Percentiles rank a stretch among this genome's conserved stretches.
Conservation (phyloP, 768 basidiomycete species). For the Leccinellum rugosiceps region DNA sequence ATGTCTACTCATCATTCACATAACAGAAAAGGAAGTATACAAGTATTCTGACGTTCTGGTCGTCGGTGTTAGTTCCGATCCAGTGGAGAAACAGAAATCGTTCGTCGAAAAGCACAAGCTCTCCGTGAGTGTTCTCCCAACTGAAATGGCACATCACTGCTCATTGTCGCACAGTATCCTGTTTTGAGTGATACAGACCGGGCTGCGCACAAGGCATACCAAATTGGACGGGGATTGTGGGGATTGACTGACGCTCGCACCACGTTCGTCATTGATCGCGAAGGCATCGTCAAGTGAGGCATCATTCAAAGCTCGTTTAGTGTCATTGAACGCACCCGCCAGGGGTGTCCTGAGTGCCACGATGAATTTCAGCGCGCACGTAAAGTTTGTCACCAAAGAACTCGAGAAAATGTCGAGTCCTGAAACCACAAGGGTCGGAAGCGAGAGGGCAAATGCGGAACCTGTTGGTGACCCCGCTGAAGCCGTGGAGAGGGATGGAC, state of each 20-base stretch:
- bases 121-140: slow-evolving; percentile 43
- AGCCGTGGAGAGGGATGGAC: slow-evolving; percentile 12
- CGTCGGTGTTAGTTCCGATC: slow-evolving; percentile 72
- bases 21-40: slow-evolving; percentile 62
- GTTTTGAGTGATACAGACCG: slow-evolving; percentile 71
- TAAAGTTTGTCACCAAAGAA: slow-evolving; percentile 69
- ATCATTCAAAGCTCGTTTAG: not conserved
- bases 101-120: slow-evolving; percentile 73
- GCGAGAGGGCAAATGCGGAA: not conserved
- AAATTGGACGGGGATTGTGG: slow-evolving; percentile 62
- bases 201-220: slow-evolving; percentile 59
- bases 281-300: slow-evolving; percentile 62
- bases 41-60: slow-evolving; percentile 61
- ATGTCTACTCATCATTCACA: not conserved
- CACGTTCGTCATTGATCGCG: slow-evolving; percentile 73
- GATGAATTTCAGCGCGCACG: slow-evolving; percentile 62
- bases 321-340: not conserved
- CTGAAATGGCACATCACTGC: not conserved
- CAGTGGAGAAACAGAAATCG: slow-evolving; percentile 66
- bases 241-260: slow-evolving; percentile 63
- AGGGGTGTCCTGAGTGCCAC: slow-evolving; percentile 61
- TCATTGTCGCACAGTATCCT: slow-evolving; percentile 52
- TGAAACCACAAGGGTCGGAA: not conserved
- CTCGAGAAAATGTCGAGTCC: slow-evolving; percentile 44
- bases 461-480: slow-evolving; percentile 6